Conservation (phyloP, 306 rosid genomes). For the Gastrolobium villosum region DNA sequence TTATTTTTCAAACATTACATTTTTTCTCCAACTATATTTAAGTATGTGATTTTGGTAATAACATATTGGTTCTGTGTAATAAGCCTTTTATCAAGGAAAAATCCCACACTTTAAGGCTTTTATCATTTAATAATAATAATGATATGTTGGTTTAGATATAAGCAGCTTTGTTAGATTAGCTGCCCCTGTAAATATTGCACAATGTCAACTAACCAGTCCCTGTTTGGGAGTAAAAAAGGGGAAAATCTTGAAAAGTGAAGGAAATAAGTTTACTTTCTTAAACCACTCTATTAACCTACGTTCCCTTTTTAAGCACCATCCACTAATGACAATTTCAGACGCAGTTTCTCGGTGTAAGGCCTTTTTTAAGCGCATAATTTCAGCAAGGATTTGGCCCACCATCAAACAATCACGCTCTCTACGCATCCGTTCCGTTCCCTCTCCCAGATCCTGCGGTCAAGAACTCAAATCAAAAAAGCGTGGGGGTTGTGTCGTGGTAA, state of each 20-base stretch:
- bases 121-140: not conserved
- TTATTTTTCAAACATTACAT: too few relatives aligned
- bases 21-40: too few relatives aligned
- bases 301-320: constrained; percentile 15
- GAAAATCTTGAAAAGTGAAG: not conserved
- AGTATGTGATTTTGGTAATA: too few relatives aligned
- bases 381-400: not conserved
- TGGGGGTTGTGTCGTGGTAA: too few relatives aligned
- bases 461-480: not conserved
- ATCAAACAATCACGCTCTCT: constrained; percentile 22
- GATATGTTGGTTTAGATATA: not conserved
- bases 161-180: not conserved
- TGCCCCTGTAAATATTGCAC: not conserved
- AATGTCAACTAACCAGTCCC: not conserved
- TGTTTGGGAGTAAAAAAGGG: not conserved
- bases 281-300: constrained; percentile 3
- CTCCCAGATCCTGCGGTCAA: not conserved
- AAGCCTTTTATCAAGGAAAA: too few relatives aligned
- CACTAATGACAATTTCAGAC: constrained; percentile 3
- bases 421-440: not conserved
- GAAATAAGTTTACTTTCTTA: not conserved
- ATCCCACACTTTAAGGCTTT: not conserved
- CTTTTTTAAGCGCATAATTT: constrained; percentile 6
- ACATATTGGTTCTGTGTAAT: too few relatives aligned
- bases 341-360: not conserved